A percentile compares a stretch with the other conserved stretches of the same genome.
These are phyloP conservation scores for Solanum chilense DNA, from an alignment of 257 asterid species.

Conservation along the genomic window DNA sequence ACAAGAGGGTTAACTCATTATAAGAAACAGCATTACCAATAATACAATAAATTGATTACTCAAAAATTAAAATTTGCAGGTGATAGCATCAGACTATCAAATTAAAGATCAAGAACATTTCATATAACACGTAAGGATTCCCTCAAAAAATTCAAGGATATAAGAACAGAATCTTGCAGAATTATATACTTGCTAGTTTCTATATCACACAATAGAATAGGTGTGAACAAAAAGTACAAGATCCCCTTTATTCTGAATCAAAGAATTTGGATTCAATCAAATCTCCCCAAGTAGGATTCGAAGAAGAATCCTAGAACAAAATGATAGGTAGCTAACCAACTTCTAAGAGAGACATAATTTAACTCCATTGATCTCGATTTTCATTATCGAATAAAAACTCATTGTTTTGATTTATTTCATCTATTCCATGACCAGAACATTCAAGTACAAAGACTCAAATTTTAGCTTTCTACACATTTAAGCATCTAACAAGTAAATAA, in stretches of 20 bases:
- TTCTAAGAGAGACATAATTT: neutral
- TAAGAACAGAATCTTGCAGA: neutral
- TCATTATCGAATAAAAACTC: neutral
- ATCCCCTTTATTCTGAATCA: neutral
- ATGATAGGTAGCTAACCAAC: neutral
- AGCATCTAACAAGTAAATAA: neutral
- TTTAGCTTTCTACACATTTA: neutral
- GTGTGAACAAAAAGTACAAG: neutral
- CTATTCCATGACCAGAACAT: neutral
- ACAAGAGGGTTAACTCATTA: neutral
- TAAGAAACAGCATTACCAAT: neutral
- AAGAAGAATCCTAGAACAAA: neutral
- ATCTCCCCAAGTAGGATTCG: neutral
- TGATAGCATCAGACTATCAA: neutral
- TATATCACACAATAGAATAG: neutral
- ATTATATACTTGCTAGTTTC: neutral
- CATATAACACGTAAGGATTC: neutral
- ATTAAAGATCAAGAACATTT: neutral
- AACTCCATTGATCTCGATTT: neutral
- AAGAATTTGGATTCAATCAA: neutral
- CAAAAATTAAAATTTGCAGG: neutral
- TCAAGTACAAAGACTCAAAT: neutral
- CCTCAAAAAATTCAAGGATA: neutral
- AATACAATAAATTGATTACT: neutral
- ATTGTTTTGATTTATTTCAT: neutral